Evolutionary conservation across 441 rosid genomes (phyloP).

Genomic region (Jatropha multifida): DNA sequence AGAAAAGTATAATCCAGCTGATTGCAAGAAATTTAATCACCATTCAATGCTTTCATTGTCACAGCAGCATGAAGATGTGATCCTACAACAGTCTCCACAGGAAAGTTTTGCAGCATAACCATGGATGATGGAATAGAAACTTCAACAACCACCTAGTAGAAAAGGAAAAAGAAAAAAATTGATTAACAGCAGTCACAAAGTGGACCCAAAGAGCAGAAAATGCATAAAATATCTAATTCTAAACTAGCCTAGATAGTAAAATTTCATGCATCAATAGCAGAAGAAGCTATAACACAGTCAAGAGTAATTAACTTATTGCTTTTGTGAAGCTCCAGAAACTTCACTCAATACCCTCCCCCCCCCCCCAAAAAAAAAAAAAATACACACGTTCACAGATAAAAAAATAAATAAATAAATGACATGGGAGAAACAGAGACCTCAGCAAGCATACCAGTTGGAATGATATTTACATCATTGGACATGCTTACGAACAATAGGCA

Average conservation of each 20-base stretch:
- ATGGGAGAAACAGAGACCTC: no score
- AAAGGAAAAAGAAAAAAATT: not conserved
- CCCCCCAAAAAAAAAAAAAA: not conserved
- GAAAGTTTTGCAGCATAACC: slow-evolving; percentile 79
- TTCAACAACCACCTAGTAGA: slow-evolving; percentile 68
- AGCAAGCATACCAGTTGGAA: no score
- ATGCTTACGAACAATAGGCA: no score
- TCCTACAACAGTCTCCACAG: slow-evolving; percentile 86
- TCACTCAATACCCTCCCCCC: not conserved
- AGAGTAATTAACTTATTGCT: not conserved
- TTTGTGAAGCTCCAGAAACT: slow-evolving; percentile 1
- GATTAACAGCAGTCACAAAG: slow-evolving; percentile 2
- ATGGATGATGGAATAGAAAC: slow-evolving; percentile 76
- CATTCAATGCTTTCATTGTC: slow-evolving; percentile 76
- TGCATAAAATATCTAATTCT: not conserved
- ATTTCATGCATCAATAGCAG: slow-evolving; percentile 11
- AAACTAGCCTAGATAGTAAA: not conserved
- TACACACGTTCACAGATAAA: no score
- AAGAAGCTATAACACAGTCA: not conserved
- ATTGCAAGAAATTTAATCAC: slow-evolving; percentile 39
- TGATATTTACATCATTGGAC: no score
- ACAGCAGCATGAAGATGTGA: slow-evolving; percentile 83
- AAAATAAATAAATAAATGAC: no score
- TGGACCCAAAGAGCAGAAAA: not conserved
- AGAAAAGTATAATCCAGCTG: slow-evolving; percentile 19